phyloP scores from a whole-genome alignment of 352 stramenopile species.

The Albugo candida region DNA sequence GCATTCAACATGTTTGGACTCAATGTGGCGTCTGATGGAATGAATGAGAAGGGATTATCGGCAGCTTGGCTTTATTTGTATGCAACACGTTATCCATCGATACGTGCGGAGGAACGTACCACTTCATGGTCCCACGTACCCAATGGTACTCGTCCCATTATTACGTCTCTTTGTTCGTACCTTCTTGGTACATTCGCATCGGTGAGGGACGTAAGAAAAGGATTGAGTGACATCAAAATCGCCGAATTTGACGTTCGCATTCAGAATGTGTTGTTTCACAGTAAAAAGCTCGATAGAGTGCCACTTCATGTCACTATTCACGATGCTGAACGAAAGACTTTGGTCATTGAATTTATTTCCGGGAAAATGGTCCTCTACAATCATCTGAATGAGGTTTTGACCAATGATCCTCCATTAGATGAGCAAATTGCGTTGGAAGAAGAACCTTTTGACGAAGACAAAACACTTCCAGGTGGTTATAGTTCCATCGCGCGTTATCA shows the following conservation, averaged over 20 bases:
- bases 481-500: slow-evolving; percentile 24
- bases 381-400: slow-evolving; percentile 43
- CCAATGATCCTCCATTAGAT: slow-evolving; percentile 37
- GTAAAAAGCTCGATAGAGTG: slow-evolving; percentile 10
- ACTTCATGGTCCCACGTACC: slow-evolving; percentile 5
- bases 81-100: slow-evolving; percentile 25
- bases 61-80: slow-evolving; percentile 26
- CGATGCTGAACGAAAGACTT: slow-evolving; percentile 29
- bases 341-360: slow-evolving; percentile 54
- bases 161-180: slow-evolving; percentile 48
- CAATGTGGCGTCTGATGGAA: slow-evolving; percentile 28
- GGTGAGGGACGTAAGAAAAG: slow-evolving; percentile 30
- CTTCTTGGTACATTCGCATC: slow-evolving; percentile 48
- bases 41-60: slow-evolving; percentile 33
- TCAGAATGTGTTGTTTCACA: slow-evolving; percentile 2
- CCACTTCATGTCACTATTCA: slow-evolving; percentile 47
- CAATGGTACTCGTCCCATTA: slow-evolving; percentile 19
- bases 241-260: slow-evolving; percentile 25
- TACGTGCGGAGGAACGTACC: slow-evolving; percentile 2
- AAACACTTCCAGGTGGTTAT: slow-evolving; percentile 27
- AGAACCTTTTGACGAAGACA: slow-evolving; percentile 9
- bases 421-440: slow-evolving; percentile 20
- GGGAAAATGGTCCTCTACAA: slow-evolving; percentile 31
- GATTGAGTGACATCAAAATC: slow-evolving; percentile 29
- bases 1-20: slow-evolving; percentile 27